These are phyloP conservation scores for Dactylellina leptospora DNA, from an alignment of 2,329 filamentous ascomycete genomes.

Conservation along the genomic window DNA sequence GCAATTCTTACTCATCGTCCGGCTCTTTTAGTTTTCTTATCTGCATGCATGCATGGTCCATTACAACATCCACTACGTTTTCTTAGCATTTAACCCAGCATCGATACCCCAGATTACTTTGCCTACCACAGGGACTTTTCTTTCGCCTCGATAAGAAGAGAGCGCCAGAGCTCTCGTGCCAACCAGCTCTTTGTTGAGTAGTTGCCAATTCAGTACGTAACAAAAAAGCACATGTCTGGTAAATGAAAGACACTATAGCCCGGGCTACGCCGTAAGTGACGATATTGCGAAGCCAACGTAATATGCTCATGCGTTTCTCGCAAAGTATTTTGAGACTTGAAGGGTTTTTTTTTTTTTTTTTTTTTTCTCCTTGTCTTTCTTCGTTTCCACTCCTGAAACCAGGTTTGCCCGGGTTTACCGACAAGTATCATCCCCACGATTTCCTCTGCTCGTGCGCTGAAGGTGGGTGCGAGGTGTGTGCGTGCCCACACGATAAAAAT, in stretches of 20 bases:
- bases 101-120: slow-evolving; percentile 44
- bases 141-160: slow-evolving; percentile 42
- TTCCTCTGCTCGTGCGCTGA: not conserved
- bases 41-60: slow-evolving; percentile 12
- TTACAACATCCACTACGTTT: not conserved
- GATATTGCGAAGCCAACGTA: too few species aligned
- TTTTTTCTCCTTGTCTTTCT: not conserved
- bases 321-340: not conserved
- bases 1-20: slow-evolving; percentile 20
- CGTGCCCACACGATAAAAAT: slow-evolving; percentile 32
- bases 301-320: not conserved
- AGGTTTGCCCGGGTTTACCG: slow-evolving; percentile 1
- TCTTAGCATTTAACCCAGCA: slow-evolving; percentile 5
- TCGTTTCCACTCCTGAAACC: not conserved
- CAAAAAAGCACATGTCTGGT: slow-evolving; percentile 29
- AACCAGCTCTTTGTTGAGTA: slow-evolving; percentile 1
- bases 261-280: not conserved
- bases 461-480: too few species aligned
- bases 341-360: not conserved
- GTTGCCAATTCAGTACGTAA: slow-evolving; percentile 50
- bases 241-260: slow-evolving; percentile 11
- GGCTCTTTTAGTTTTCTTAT: slow-evolving; percentile 24
- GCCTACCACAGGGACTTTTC: not conserved
- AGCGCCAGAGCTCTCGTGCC: slow-evolving; percentile 50
- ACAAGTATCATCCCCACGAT: slow-evolving; percentile 41